Conservation (phyloP, 768 basidiomycete species). For the Kwoniella sp. region DNA sequence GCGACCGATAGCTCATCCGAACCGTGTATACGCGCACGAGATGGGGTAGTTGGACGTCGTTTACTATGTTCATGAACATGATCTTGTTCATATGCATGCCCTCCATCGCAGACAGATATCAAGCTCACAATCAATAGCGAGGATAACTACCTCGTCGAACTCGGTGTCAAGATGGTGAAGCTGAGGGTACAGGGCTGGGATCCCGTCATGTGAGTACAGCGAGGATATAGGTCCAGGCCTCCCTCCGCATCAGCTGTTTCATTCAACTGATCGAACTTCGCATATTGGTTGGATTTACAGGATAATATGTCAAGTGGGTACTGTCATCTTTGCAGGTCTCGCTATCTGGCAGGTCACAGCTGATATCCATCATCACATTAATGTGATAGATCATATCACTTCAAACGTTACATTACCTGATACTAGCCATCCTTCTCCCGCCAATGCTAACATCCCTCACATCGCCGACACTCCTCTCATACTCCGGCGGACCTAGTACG, state of each 20-base stretch:
- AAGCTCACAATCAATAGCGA: too few relatives aligned
- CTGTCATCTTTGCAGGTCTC: background rate
- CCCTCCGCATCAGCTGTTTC: background rate
- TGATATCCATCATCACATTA: background rate
- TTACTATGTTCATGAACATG: too few relatives aligned
- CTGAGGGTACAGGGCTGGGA: constrained; percentile 71
- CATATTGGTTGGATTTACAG: constrained; percentile 5
- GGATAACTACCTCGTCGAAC: too few relatives aligned
- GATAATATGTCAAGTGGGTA: constrained; percentile 76
- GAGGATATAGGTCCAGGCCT: background rate
- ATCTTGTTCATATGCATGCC: too few relatives aligned
- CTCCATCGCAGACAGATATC: too few relatives aligned
- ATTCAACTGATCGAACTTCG: background rate
- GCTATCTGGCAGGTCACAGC: background rate
- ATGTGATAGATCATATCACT: constrained; percentile 82
- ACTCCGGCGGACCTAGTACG: constrained; percentile 51
- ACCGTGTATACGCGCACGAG: too few relatives aligned
- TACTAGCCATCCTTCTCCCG: constrained; percentile 77
- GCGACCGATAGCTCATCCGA: too few relatives aligned
- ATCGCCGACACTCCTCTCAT: constrained; percentile 40
- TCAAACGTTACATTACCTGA: constrained; percentile 91
- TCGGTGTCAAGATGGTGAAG: constrained; percentile 12
- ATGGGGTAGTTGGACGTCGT: too few relatives aligned
- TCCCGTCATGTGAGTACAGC: constrained; percentile 63
- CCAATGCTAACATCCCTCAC: constrained; percentile 75